A percentile compares a stretch with the other conserved stretches of the same genome.
Evolutionary conservation across 2,329 filamentous ascomycete species (phyloP).

Genomic region (Penicillium janthinellum): DNA sequence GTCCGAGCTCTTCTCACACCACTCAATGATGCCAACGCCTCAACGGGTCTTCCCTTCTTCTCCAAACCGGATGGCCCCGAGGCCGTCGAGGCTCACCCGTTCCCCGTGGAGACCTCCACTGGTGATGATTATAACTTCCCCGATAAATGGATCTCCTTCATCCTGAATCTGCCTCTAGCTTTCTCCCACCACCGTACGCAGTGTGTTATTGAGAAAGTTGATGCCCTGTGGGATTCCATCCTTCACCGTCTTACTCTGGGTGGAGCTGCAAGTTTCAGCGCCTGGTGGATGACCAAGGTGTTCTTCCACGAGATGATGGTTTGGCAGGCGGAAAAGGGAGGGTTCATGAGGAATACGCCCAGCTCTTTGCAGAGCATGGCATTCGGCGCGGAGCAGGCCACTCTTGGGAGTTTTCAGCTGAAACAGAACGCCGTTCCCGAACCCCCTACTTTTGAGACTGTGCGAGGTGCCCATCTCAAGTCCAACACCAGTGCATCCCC

Average conservation of each 20-base stretch:
- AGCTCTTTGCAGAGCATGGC: constrained; percentile 34
- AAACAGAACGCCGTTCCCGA: constrained; percentile 24
- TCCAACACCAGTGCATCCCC: constrained; percentile 21
- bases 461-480: constrained; percentile 22
- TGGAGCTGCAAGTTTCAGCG: constrained; percentile 50
- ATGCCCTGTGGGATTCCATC: constrained; percentile 47
- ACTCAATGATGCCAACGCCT: constrained; percentile 35
- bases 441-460: constrained; percentile 22
- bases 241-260: constrained; percentile 48
- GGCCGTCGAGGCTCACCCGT: constrained; percentile 34
- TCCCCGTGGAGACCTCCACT: constrained; percentile 39
- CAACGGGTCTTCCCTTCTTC: constrained; percentile 37
- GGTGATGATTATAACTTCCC: constrained; percentile 51
- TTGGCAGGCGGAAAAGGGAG: constrained; percentile 86
- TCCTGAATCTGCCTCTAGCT: constrained; percentile 42
- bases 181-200: constrained; percentile 47
- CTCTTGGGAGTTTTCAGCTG: constrained; percentile 23
- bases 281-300: constrained; percentile 76
- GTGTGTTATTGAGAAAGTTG: constrained; percentile 49
- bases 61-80: constrained; percentile 37
- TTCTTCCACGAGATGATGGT: constrained; percentile 94
- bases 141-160: constrained; percentile 50
- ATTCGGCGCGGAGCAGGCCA: constrained; percentile 27
- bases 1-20: constrained; percentile 47
- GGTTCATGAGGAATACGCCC: constrained; percentile 68